Base-by-base conservation (phyloP, 164 flowering plant species). In the grape (Vitis vinifera) region DNA sequence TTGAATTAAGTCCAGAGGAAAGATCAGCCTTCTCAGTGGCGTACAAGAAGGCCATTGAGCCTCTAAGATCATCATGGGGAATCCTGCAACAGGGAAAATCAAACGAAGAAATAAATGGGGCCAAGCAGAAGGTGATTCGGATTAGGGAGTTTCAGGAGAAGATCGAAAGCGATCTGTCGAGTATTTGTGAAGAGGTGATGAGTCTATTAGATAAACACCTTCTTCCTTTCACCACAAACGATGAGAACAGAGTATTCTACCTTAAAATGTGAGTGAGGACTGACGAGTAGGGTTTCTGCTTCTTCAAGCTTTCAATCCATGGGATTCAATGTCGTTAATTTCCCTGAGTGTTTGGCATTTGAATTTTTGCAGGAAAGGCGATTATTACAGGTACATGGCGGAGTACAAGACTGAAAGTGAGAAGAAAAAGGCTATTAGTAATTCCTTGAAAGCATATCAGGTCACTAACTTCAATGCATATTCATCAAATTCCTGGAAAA, bases 11-110 rank as follows among this genome's bases (percentile, higher is more conserved):
- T n/a, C 58, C 67, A 30, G 75, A 72, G 51, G 75, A 72, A 65
- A 48, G 75, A 29, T 66, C 59, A 15, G 19, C 67, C 37, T 44
- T 72, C 48, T 66, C 70, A 1, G 59, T 72, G 49, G 75, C 55
- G 49, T 72, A 72, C 53, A 72, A 72, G 59, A 72, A 72, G n/a
- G 75, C 59, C 51, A 52, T 72, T 48, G 75, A 70, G 4, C 52
- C 75, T 19, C 17, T 65, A 51, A 58, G 75, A 58, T 70, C 75
- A 5, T 65, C 75, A 9, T 72, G 75, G 75, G 37, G 75, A 57
- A 72, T 72, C 14, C 58, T 72, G 5, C 59, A 70, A 13, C 67
- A 70, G 4, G 65, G 66, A 10, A 70, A 72, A 66, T 65, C 59
- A 19, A 72, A 72, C 51, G 76, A 73, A 17, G 76, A 73, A 17